Evolutionary conservation across 2,329 filamentous ascomycete genomes (phyloP).

Genomic region (Dactylellina cionopaga): DNA sequence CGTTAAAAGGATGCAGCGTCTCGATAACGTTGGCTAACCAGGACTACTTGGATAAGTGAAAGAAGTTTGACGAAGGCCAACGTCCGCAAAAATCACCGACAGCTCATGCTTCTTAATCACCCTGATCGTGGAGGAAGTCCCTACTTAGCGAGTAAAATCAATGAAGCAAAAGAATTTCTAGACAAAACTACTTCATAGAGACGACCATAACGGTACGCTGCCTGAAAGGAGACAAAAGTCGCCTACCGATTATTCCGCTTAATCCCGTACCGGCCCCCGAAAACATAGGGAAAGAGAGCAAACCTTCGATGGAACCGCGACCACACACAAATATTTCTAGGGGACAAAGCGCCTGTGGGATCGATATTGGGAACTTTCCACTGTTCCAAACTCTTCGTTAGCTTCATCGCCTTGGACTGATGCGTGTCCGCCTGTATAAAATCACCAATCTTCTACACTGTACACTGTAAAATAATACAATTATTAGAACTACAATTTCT

Average conservation of each 20-base stretch:
- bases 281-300: no score
- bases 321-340: no score
- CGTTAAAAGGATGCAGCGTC: slow-evolving; percentile 55
- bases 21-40: neutral
- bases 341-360: no score
- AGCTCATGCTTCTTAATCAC: slow-evolving; percentile 96
- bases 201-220: neutral
- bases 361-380: neutral
- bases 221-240: no score
- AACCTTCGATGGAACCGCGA: no score
- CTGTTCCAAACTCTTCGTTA: neutral
- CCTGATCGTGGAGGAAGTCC: slow-evolving; percentile 96
- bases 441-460: neutral
- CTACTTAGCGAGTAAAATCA: slow-evolving; percentile 96
- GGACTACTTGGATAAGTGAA: slow-evolving; percentile 69
- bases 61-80: slow-evolving; percentile 89
- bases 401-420: neutral
- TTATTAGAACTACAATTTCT: no score
- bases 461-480: neutral
- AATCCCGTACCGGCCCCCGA: no score
- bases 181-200: slow-evolving; percentile 72
- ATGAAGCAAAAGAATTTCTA: slow-evolving; percentile 95
- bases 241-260: no score
- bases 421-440: slow-evolving; percentile 28
- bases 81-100: slow-evolving; percentile 92